Base-by-base conservation (phyloP, 805 yeast genomes). In the Komagataella ulmi region DNA sequence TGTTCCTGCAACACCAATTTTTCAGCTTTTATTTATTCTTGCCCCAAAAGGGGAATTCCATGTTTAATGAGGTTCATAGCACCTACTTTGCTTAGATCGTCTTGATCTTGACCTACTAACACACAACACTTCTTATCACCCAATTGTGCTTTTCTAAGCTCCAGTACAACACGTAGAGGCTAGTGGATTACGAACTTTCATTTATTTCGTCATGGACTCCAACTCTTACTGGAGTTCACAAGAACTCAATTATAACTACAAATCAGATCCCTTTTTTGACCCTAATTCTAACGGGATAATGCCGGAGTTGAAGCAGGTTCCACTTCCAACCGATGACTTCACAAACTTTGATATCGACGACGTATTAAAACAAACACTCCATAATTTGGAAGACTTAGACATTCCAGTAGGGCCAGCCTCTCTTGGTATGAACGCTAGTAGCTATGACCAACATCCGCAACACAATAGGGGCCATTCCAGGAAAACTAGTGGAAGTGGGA, bases 401-500 rank as follows among this genome's bases (percentile, higher is more conserved):
- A 30, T 30, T 30, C 40, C 40, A 30, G 14, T 30, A 8, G 40
- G 40, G 14, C 40, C 40, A 30, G 14, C 40, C 5, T 45, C 47
- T 18, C n/a, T 45, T 7, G 23, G 18, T 21, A 24, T 24, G 4
- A 14, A 14, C 3, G 12, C 14, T 17, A 45, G n/a, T 24, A 45
- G 47, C 7, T 24, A 45, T 21, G 47, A 17, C 5, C 21, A 45
- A 14, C 47, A 45, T n/a, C 17, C 47, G 8, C 47, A 19, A 24
- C 47, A 21, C 14, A 30, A 14, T 17, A 60, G 57, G 53, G 61
- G 64, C 21, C 91, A 85, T 61, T 65, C 74, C 51, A 75, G 87
- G 56, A 79, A 80, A 53, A 71, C 77, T 17, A 83, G 89, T 68
- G 95, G 95, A 12, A 83, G 91, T 3, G 91, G 86, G 2, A 85